Evolutionary conservation across 495 filamentous ascomycete genomes (phyloP).

Genomic region (Endocarpon pusillum): DNA sequence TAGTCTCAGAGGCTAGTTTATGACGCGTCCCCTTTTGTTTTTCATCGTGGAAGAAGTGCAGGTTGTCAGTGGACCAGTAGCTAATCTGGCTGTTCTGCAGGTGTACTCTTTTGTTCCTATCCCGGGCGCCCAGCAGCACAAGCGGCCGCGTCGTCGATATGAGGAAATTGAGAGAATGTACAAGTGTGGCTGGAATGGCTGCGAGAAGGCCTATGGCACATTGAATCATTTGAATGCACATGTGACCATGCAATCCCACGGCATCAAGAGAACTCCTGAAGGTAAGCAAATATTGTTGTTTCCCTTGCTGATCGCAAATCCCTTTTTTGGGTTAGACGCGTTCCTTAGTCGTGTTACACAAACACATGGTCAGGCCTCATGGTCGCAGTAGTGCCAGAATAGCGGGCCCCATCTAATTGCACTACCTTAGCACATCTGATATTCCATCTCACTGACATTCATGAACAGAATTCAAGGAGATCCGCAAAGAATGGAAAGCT

Average conservation of each 20-base stretch:
- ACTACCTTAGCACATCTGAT: not conserved
- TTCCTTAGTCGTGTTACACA: conserved; percentile 35
- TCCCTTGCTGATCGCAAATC: conserved; percentile 15
- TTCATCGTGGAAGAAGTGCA: too few relatives aligned
- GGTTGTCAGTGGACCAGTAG: not conserved
- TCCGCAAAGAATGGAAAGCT: conserved; percentile 96
- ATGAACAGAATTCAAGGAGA: conserved; percentile 87
- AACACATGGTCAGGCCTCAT: conserved; percentile 19
- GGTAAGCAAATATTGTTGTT: conserved; percentile 39
- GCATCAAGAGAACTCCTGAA: conserved; percentile 84
- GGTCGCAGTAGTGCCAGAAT: conserved; percentile 30
- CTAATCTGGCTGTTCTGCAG: conserved; percentile 32
- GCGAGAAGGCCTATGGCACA: conserved; percentile 95
- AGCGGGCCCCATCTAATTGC: too few relatives aligned
- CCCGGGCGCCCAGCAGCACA: conserved; percentile 92
- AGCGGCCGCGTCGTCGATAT: conserved; percentile 82
- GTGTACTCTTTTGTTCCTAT: conserved; percentile 98
- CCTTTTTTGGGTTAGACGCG: conserved; percentile 12
- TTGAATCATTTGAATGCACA: conserved; percentile 94
- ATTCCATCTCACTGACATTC: conserved; percentile 1
- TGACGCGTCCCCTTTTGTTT: too few relatives aligned
- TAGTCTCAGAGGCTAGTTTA: conserved; percentile 19
- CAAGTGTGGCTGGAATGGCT: conserved; percentile 96
- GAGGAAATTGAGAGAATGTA: conserved; percentile 99
- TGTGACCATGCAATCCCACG: conserved; percentile 95